A percentile compares a stretch with the other conserved stretches of the same genome.
phyloP scores from a whole-genome alignment of 495 filamentous ascomycete species.

The Pseudevernia furfuracea region DNA sequence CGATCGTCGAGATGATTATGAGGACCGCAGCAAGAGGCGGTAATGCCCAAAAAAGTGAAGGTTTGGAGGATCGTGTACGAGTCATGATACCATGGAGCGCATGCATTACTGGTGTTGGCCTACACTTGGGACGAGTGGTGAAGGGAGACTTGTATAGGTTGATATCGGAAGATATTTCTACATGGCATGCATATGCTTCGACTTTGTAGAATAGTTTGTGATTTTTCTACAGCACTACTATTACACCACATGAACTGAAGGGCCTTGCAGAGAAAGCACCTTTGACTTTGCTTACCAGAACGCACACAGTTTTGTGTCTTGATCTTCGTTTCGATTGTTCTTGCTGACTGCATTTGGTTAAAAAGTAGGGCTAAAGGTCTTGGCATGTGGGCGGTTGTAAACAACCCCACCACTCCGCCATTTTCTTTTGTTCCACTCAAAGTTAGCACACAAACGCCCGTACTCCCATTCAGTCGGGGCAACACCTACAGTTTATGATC shows the following conservation, averaged over 20 bases:
- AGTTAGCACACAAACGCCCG: too few relatives aligned
- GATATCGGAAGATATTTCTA: background rate
- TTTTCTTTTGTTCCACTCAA: background rate
- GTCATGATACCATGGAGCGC: background rate
- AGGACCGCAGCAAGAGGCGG: constrained; percentile 23
- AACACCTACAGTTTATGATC: background rate
- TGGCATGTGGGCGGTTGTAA: constrained; percentile 15
- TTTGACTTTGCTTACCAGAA: background rate
- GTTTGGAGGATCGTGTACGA: background rate
- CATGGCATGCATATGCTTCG: background rate
- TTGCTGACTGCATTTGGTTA: background rate
- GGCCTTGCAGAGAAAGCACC: background rate
- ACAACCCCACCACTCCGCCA: constrained; percentile 7
- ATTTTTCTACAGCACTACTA: background rate
- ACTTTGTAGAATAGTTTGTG: background rate
- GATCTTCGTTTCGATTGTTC: background rate
- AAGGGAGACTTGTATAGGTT: background rate
- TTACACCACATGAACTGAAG: background rate
- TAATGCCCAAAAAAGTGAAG: background rate
- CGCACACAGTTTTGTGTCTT: background rate
- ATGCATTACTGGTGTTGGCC: background rate
- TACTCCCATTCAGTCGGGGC: background rate
- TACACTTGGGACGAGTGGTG: background rate
- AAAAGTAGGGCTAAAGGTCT: constrained; percentile 2
- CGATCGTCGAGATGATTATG: constrained; percentile 24